Conservation (phyloP, 805 yeast species). For the Starmerella sp. region DNA sequence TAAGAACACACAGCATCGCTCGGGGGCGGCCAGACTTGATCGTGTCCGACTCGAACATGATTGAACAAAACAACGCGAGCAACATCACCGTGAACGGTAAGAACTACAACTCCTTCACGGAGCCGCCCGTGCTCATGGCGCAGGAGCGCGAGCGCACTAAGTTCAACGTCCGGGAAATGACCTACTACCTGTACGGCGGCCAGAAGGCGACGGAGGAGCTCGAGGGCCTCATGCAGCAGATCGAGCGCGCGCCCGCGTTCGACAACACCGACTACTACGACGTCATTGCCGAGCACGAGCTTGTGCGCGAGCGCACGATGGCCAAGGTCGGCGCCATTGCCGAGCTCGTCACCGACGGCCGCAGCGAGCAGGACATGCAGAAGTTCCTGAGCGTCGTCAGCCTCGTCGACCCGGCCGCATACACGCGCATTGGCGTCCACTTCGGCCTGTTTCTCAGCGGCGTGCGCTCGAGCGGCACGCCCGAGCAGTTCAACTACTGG, state of each 20-base stretch:
- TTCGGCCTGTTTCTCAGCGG: constrained; percentile 74
- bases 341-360: constrained; percentile 22
- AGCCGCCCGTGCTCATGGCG: constrained; percentile 31
- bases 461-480: constrained; percentile 77
- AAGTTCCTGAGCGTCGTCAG: constrained; percentile 25
- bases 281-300: constrained; percentile 32
- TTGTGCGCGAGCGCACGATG: constrained; percentile 31
- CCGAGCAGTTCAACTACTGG: constrained; percentile 78
- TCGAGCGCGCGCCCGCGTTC: constrained; percentile 45
- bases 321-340: constrained; percentile 24
- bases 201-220: constrained; percentile 30
- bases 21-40: background rate
- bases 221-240: constrained; percentile 33
- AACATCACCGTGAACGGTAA: constrained; percentile 20
- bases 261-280: constrained; percentile 37
- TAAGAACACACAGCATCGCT: background rate
- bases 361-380: constrained; percentile 24
- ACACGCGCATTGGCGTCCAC: constrained; percentile 80
- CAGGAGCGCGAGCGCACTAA: constrained; percentile 32
- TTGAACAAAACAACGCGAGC: constrained; percentile 11
- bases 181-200: constrained; percentile 36
- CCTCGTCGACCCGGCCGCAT: constrained; percentile 56
- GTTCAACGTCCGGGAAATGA: constrained; percentile 31
- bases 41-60: background rate
- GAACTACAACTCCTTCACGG: constrained; percentile 24